Percentiles rank a stretch among this genome's conserved stretches.
Conservation (phyloP, 2,329 filamentous ascomycete species). For the Phoma herbarum region DNA sequence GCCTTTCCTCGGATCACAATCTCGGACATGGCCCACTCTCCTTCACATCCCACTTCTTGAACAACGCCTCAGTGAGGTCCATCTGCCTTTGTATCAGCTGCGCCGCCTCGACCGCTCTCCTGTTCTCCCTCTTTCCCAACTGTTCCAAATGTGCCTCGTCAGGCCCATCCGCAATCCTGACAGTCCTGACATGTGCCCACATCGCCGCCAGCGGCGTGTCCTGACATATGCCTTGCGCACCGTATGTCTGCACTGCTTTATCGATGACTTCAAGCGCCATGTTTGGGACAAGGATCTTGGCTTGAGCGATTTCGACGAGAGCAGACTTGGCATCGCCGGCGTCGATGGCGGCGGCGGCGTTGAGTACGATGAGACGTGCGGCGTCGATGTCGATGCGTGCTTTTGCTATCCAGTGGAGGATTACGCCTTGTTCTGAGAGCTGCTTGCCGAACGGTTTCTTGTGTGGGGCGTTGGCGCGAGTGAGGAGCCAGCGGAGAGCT, state of each 20-base stretch:
- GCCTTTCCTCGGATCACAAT: background rate
- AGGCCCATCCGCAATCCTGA: slow-evolving; percentile 87
- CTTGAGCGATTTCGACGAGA: slow-evolving; percentile 88
- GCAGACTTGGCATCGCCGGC: slow-evolving; percentile 83
- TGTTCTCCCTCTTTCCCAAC: slow-evolving; percentile 80
- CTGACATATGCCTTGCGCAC: slow-evolving; percentile 86
- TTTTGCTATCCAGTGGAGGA: slow-evolving; percentile 77
- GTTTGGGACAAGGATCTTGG: slow-evolving; percentile 86
- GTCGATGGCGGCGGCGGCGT: slow-evolving; percentile 93
- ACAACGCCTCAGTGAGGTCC: slow-evolving; percentile 68
- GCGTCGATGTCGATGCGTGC: slow-evolving; percentile 92
- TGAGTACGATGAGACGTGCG: slow-evolving; percentile 85
- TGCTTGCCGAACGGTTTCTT: slow-evolving; percentile 91
- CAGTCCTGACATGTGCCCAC: slow-evolving; percentile 80
- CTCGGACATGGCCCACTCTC: slow-evolving; percentile 25
- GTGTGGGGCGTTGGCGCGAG: slow-evolving; percentile 86
- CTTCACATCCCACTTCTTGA: slow-evolving; percentile 62
- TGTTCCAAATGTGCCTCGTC: slow-evolving; percentile 84
- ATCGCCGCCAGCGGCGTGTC: slow-evolving; percentile 82
- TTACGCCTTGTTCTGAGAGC: slow-evolving; percentile 85
- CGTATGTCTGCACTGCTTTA: slow-evolving; percentile 87
- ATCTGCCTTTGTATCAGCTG: slow-evolving; percentile 69
- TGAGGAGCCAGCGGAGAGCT: slow-evolving; percentile 90
- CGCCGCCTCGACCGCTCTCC: slow-evolving; percentile 65
- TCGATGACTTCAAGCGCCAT: slow-evolving; percentile 87